Conservation (phyloP, 2,329 filamentous ascomycete species). For the Penicillium sp. region DNA sequence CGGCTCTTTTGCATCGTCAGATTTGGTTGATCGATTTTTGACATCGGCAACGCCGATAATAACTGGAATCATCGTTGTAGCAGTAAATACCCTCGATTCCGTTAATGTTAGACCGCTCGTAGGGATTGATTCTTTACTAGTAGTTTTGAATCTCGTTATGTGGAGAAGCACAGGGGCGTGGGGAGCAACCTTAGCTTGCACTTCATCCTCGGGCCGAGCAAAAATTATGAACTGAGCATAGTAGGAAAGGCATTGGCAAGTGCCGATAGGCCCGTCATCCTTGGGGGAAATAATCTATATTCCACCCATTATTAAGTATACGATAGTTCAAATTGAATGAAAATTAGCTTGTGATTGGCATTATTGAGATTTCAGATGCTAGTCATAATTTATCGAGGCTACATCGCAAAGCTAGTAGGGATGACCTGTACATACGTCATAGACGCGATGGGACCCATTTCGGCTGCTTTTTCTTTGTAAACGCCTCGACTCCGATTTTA, state of each 20-base stretch:
- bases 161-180: conserved; percentile 1
- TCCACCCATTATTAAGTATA: too few relatives aligned
- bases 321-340: too few relatives aligned
- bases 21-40: conserved; percentile 58
- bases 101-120: too few relatives aligned
- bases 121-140: too few relatives aligned
- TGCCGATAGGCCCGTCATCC: background rate
- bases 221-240: background rate
- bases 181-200: background rate
- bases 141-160: background rate
- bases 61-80: conserved; percentile 49
- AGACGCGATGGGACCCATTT: conserved; percentile 65
- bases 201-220: conserved; percentile 3
- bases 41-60: conserved; percentile 67
- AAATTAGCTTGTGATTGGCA: too few relatives aligned
- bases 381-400: too few relatives aligned
- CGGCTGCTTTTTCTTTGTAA: conserved; percentile 77
- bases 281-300: background rate
- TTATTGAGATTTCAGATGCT: too few relatives aligned
- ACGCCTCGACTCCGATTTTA: conserved; percentile 73
- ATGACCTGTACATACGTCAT: conserved; percentile 1
- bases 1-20: conserved; percentile 63
- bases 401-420: too few relatives aligned
- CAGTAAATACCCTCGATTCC: too few relatives aligned
- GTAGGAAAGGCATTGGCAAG: background rate